These are phyloP conservation scores for Plasmodium gallinaceum DNA, from an alignment of 169 alveolate genomes.

Conservation along the genomic window DNA sequence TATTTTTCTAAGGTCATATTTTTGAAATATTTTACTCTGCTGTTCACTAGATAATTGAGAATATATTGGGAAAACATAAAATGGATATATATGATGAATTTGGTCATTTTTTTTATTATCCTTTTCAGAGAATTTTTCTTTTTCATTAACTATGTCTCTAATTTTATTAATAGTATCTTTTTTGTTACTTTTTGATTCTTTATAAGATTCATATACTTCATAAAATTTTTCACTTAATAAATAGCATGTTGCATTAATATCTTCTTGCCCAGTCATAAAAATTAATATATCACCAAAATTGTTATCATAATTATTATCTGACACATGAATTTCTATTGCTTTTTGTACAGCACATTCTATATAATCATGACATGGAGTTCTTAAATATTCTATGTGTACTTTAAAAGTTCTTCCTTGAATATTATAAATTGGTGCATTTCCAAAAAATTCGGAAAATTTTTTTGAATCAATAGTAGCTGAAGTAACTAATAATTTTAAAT, in stretches of 20 bases:
- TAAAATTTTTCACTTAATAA: slow-evolving; percentile 93
- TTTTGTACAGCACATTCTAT: slow-evolving; percentile 99
- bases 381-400: slow-evolving; percentile 95
- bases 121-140: slow-evolving; percentile 23
- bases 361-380: slow-evolving; percentile 96
- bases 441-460: slow-evolving; percentile 97
- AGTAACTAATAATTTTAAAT: slow-evolving; percentile 97
- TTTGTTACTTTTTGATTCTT: slow-evolving; percentile 57
- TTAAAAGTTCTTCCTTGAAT: slow-evolving; percentile 99
- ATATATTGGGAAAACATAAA: slow-evolving; percentile 97
- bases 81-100: slow-evolving; percentile 82
- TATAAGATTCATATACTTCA: slow-evolving; percentile 79
- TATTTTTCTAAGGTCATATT: slow-evolving; percentile 89
- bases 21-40: slow-evolving; percentile 89
- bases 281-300: slow-evolving; percentile 96
- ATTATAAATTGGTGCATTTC: slow-evolving; percentile 97
- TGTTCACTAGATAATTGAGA: slow-evolving; percentile 98
- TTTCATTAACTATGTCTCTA: slow-evolving; percentile 17
- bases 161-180: slow-evolving; percentile 71
- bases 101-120: slow-evolving; percentile 39
- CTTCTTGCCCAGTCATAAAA: slow-evolving; percentile 99
- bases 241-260: slow-evolving; percentile 98
- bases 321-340: slow-evolving; percentile 97
- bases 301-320: slow-evolving; percentile 79
- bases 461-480: slow-evolving; percentile 99